Evolutionary conservation across 2,329 filamentous ascomycete species (phyloP).

Genomic region (Aureobasidium musti): DNA sequence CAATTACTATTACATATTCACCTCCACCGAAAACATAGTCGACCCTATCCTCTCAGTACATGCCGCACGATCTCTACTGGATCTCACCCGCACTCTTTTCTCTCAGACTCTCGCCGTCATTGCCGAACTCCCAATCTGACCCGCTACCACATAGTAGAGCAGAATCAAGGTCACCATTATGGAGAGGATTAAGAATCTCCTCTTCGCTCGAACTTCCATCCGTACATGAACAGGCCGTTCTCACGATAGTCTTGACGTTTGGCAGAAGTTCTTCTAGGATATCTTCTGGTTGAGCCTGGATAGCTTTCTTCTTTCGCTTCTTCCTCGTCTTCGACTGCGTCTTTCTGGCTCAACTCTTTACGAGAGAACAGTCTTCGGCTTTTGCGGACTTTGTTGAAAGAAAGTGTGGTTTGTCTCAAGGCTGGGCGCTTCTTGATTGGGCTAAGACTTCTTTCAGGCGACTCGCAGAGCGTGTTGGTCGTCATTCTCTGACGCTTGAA

Average conservation of each 20-base stretch:
- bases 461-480: not conserved
- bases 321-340: not conserved
- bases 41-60: not conserved
- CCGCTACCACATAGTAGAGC: too few relatives aligned
- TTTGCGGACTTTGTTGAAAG: not conserved
- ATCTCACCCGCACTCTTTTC: too few relatives aligned
- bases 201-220: too few relatives aligned
- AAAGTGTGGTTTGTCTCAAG: not conserved
- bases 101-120: not conserved
- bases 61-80: too few relatives aligned
- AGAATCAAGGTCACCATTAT: too few relatives aligned
- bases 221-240: too few relatives aligned
- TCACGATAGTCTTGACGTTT: not conserved
- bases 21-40: not conserved
- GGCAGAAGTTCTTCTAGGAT: not conserved
- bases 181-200: too few relatives aligned
- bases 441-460: not conserved
- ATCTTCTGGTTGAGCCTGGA: not conserved
- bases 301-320: not conserved
- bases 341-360: not conserved
- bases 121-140: too few relatives aligned
- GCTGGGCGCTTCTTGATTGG: not conserved
- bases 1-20: too few relatives aligned
- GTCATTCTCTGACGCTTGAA: not conserved
- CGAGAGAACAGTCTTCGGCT: slow-evolving; percentile 1